phyloP scores from a whole-genome alignment of 148 eudicot genomes.

The Bassia scoparia region DNA sequence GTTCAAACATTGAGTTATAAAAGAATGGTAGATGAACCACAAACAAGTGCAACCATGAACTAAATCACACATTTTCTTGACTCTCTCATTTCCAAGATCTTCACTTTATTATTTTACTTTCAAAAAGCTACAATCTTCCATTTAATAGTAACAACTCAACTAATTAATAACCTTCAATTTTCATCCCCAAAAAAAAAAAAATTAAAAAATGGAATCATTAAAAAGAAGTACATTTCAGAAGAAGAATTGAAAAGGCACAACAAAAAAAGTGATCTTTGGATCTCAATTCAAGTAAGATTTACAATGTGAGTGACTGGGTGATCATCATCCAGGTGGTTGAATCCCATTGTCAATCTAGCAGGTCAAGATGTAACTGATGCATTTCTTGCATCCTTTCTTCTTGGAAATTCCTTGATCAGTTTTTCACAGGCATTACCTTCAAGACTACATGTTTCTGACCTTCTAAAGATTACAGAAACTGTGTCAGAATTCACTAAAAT shows the following conservation, averaged over 20 bases:
- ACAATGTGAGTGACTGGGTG: constrained; percentile 50
- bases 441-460: constrained; percentile 40
- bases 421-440: constrained; percentile 40
- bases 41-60: neutral
- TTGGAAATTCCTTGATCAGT: constrained; percentile 39
- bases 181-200: neutral
- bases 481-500: constrained; percentile 40
- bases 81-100: neutral
- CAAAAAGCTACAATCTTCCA: neutral
- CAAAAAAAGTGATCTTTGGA: constrained; percentile 54
- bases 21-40: constrained; percentile 15
- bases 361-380: constrained; percentile 61
- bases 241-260: constrained; percentile 44
- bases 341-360: constrained; percentile 45
- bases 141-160: too few relatives aligned
- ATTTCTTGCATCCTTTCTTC: constrained; percentile 51
- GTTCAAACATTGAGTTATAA: neutral
- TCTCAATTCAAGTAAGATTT: constrained; percentile 54
- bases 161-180: constrained; percentile 6
- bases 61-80: neutral
- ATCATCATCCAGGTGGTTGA: constrained; percentile 49
- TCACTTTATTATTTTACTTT: neutral
- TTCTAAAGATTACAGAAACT: constrained; percentile 50
- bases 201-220: constrained; percentile 35
- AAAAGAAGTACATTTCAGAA: constrained; percentile 38